These are phyloP conservation scores for Acacia melanoxylon DNA, from an alignment of 306 rosid genomes.

Conservation along the genomic window DNA sequence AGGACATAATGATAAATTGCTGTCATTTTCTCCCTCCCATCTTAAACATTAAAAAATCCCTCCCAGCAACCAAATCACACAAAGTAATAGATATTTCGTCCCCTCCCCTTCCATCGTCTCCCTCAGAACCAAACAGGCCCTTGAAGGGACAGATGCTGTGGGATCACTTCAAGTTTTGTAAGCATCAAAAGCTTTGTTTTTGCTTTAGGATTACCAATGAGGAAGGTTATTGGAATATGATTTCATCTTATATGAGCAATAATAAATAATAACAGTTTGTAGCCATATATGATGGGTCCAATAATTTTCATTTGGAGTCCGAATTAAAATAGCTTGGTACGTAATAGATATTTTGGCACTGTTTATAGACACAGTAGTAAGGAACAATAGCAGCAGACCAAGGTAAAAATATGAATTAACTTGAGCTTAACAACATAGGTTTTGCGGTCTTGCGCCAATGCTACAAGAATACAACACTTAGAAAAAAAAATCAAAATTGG, in stretches of 20 bases:
- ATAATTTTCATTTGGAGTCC: neutral
- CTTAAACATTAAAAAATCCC: too few species aligned
- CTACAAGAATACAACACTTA: neutral
- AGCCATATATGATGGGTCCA: neutral
- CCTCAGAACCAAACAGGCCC: too few species aligned
- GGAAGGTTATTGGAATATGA: neutral
- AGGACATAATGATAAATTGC: too few species aligned
- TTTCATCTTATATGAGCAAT: neutral
- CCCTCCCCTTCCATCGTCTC: too few species aligned
- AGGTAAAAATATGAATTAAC: neutral
- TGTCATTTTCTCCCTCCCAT: too few species aligned
- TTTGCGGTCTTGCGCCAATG: neutral
- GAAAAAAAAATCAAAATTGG: neutral
- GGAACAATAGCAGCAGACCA: neutral
- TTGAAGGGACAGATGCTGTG: neutral
- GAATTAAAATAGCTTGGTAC: neutral
- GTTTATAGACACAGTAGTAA: neutral
- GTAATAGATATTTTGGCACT: neutral
- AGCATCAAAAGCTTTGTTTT: neutral
- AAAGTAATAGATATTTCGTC: too few species aligned
- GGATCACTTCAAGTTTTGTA: neutral
- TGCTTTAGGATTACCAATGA: neutral
- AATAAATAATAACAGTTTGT: neutral
- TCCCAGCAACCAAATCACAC: too few species aligned
- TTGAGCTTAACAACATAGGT: neutral